Conservation (phyloP, 2,329 filamentous ascomycete genomes). For the Didymosphaeria variabile region DNA sequence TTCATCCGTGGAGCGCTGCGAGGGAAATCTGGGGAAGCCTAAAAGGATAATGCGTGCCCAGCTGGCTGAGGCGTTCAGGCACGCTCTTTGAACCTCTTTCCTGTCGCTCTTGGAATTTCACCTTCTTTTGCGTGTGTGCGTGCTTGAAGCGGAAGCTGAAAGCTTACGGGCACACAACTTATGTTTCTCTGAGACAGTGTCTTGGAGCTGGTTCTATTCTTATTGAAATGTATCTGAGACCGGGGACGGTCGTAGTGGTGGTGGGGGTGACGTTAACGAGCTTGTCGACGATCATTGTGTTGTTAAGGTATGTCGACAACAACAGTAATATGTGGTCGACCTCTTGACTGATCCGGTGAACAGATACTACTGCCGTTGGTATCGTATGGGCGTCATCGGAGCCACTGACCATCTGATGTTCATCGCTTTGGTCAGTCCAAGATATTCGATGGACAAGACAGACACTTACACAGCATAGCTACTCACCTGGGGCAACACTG, state of each 20-base stretch:
- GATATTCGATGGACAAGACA: neutral
- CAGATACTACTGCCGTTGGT: slow-evolving; percentile 48
- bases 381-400: slow-evolving; percentile 40
- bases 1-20: neutral
- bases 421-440: slow-evolving; percentile 37
- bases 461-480: slow-evolving; percentile 33
- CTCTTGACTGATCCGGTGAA: slow-evolving; percentile 15
- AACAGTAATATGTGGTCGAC: neutral
- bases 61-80: slow-evolving; percentile 10
- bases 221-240: slow-evolving; percentile 37
- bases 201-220: neutral
- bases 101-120: neutral
- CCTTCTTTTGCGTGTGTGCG: neutral
- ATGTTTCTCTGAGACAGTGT: slow-evolving; percentile 16
- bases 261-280: slow-evolving; percentile 46
- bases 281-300: slow-evolving; percentile 45
- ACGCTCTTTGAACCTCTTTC: slow-evolving; percentile 11
- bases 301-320: slow-evolving; percentile 34
- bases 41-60: slow-evolving; percentile 30
- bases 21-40: slow-evolving; percentile 28
- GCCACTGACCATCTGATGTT: slow-evolving; percentile 48
- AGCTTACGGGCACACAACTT: neutral
- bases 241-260: slow-evolving; percentile 46
- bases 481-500: slow-evolving; percentile 47
- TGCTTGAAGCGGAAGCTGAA: neutral